Conservation (phyloP, 495 filamentous ascomycete species). For the Penicillium antarcticum region DNA sequence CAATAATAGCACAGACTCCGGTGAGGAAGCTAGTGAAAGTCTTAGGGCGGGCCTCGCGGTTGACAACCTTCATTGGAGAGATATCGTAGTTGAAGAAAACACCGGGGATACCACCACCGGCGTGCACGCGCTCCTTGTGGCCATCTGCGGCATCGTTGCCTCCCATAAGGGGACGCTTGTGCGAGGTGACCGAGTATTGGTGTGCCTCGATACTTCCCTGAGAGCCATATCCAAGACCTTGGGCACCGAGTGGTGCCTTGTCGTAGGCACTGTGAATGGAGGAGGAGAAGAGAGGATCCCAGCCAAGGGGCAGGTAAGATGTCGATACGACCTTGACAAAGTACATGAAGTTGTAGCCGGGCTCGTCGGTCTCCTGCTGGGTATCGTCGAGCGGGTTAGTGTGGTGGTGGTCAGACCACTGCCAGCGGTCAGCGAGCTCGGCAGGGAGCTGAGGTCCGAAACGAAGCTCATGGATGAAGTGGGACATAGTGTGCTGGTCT, state of each 20-base stretch:
- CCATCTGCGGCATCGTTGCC: slow-evolving; percentile 80
- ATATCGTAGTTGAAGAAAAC: slow-evolving; percentile 99
- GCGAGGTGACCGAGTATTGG: slow-evolving; percentile 94
- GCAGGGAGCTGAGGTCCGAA: slow-evolving; percentile 92
- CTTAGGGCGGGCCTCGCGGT: slow-evolving; percentile 85
- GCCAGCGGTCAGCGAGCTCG: slow-evolving; percentile 59
- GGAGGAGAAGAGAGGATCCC: slow-evolving; percentile 53
- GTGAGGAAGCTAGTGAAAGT: slow-evolving; percentile 87
- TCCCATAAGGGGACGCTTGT: slow-evolving; percentile 80
- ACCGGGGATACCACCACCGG: slow-evolving; percentile 86
- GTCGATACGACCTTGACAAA: slow-evolving; percentile 98
- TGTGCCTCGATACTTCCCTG: slow-evolving; percentile 92
- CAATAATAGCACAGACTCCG: slow-evolving; percentile 90
- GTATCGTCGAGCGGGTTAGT: slow-evolving; percentile 87
- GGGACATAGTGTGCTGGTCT: slow-evolving; percentile 79
- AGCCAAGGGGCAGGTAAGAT: slow-evolving; percentile 86
- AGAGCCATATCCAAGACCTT: slow-evolving; percentile 51
- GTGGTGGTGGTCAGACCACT: slow-evolving; percentile 90
- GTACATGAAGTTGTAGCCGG: slow-evolving; percentile 96
- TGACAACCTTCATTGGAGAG: slow-evolving; percentile 99
- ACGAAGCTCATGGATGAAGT: slow-evolving; percentile 83
- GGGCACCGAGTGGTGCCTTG: slow-evolving; percentile 57
- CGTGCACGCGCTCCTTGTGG: slow-evolving; percentile 86
- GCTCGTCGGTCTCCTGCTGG: slow-evolving; percentile 71
- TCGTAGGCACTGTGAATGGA: slow-evolving; percentile 49